A percentile compares a stretch with the other conserved stretches of the same genome.
These are phyloP conservation scores for Corynascus novoguineensis DNA, from an alignment of 495 filamentous ascomycete species.

Conservation along the genomic window DNA sequence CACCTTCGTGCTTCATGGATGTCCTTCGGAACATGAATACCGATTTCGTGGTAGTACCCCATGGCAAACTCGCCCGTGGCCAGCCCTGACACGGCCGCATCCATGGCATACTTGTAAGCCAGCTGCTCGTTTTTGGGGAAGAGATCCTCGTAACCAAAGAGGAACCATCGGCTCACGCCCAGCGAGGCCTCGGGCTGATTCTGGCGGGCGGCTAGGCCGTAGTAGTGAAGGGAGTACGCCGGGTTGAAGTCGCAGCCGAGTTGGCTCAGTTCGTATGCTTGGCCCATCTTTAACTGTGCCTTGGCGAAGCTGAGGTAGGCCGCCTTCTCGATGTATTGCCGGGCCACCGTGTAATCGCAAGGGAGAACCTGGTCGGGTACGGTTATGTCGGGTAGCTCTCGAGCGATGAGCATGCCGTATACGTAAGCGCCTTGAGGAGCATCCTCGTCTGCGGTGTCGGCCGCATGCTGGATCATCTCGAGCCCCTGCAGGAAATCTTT, in stretches of 20 bases:
- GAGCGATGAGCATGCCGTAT: conserved; percentile 88
- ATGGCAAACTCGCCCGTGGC: conserved; percentile 93
- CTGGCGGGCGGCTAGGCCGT: conserved; percentile 85
- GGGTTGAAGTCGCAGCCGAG: conserved; percentile 94
- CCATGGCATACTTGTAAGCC: conserved; percentile 83
- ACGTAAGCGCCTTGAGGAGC: conserved; percentile 96
- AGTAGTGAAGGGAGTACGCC: conserved; percentile 87
- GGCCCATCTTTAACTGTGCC: conserved; percentile 95
- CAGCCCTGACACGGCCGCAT: conserved; percentile 73
- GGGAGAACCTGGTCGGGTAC: conserved; percentile 68
- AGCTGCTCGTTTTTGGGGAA: conserved; percentile 94
- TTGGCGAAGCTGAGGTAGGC: conserved; percentile 96
- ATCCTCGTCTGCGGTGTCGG: conserved; percentile 90
- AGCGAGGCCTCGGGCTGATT: conserved; percentile 86
- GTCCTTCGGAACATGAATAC: conserved; percentile 76
- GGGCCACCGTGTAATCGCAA: conserved; percentile 66
- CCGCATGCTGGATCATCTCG: conserved; percentile 73
- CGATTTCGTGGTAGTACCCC: conserved; percentile 97
- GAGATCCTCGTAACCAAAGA: conserved; percentile 84
- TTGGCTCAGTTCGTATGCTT: conserved; percentile 89
- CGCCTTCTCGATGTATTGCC: conserved; percentile 90
- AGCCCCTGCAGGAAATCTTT: conserved; percentile 76
- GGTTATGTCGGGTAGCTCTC: conserved; percentile 80
- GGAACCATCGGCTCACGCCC: conserved; percentile 97
- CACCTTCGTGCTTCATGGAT: conserved; percentile 77